A percentile compares a stretch with the other conserved stretches of the same genome.
Conservation (phyloP, 164 flowering plant species). For the Vitis vinifera region ASM3070453v1 NC_081808.1:24656501-24657000, state of each 20-base stretch:
- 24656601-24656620: slow-evolving; percentile 46
- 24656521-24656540: no score
- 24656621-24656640: slow-evolving; percentile 88
- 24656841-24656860: slow-evolving; percentile 73
- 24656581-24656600: not conserved
- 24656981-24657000: no score
- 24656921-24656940: not conserved
- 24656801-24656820: slow-evolving; percentile 74
- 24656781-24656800: slow-evolving; percentile 85
- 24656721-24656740: slow-evolving; percentile 90
- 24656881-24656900: not conserved
- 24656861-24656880: slow-evolving; percentile 58
- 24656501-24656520: no score
- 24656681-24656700: slow-evolving; percentile 82
- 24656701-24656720: slow-evolving; percentile 88
- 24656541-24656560: no score
- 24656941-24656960: not conserved
- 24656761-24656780: slow-evolving; percentile 92
- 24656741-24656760: slow-evolving; percentile 66
- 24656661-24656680: slow-evolving; percentile 71
- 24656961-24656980: no score
- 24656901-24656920: no score
- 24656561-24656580: not conserved
- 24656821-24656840: slow-evolving; percentile 66
- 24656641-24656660: slow-evolving; percentile 86